Conservation (phyloP, 2,329 filamentous ascomycete species). For the Fusarium sp. region DNA sequence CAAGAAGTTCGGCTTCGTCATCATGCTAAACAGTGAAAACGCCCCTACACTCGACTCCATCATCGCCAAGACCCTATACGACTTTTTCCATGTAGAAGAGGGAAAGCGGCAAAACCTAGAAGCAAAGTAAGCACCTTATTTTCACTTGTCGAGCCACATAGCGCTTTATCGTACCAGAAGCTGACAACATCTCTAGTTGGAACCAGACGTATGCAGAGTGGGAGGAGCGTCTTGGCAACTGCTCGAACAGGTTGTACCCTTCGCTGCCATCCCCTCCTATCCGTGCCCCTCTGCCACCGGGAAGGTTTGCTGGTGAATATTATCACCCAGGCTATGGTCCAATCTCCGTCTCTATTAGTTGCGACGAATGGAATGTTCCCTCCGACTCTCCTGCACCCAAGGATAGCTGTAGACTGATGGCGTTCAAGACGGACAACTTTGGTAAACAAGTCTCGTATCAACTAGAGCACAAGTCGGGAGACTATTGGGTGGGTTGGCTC, state of each 20-base stretch:
- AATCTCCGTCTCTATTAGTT: slow-evolving; percentile 28
- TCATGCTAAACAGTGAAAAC: slow-evolving; percentile 41
- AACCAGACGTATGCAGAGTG: slow-evolving; percentile 5
- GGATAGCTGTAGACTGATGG: slow-evolving; percentile 31
- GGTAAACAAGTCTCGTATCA: slow-evolving; percentile 32
- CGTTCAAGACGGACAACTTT: slow-evolving; percentile 29
- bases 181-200: slow-evolving; percentile 11
- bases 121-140: slow-evolving; percentile 5
- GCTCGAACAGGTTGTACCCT: slow-evolving; percentile 32
- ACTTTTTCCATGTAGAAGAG: slow-evolving; percentile 32
- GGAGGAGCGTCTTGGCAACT: slow-evolving; percentile 25
- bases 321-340: slow-evolving; percentile 47
- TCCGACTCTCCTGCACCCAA: slow-evolving; percentile 20
- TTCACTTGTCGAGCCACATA: not conserved
- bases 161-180: not conserved
- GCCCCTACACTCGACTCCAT: slow-evolving; percentile 30
- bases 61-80: slow-evolving; percentile 41
- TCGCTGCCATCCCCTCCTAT: slow-evolving; percentile 40
- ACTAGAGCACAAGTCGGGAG: slow-evolving; percentile 35
- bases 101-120: slow-evolving; percentile 28
- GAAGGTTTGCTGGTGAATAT: slow-evolving; percentile 56
- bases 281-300: slow-evolving; percentile 53
- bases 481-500: slow-evolving; percentile 39
- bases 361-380: slow-evolving; percentile 20
- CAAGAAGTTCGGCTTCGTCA: slow-evolving; percentile 40